Evolutionary conservation across 2,329 filamentous ascomycete species (phyloP).

Genomic region (Colletotrichum sp.): DNA sequence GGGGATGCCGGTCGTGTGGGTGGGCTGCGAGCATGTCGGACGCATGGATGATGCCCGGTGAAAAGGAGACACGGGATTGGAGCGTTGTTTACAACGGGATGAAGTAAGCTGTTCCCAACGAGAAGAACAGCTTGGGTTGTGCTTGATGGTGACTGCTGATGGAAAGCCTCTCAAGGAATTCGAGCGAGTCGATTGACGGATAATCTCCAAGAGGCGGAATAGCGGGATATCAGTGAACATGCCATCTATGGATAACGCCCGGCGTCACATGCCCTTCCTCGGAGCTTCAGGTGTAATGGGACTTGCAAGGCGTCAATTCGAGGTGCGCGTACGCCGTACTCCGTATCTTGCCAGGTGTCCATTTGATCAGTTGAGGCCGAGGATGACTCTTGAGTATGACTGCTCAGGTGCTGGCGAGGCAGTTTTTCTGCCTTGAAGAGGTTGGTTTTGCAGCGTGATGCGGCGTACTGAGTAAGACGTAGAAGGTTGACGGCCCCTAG

Average conservation of each 20-base stretch:
- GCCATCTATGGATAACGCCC: background rate
- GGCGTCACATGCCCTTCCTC: background rate
- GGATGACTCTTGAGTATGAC: background rate
- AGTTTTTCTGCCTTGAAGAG: background rate
- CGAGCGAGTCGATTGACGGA: slow-evolving; percentile 9
- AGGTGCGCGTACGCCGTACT: background rate
- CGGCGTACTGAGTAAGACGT: background rate
- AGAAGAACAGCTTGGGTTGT: background rate
- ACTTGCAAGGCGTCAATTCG: background rate
- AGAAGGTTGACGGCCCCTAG: background rate
- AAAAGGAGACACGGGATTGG: background rate
- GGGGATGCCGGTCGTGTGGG: slow-evolving; percentile 6
- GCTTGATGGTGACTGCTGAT: background rate
- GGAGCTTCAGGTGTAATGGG: background rate
- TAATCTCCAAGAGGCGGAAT: slow-evolving; percentile 2
- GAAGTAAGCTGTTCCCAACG: background rate
- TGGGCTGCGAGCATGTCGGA: background rate
- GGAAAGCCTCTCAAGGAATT: background rate
- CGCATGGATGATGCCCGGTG: slow-evolving; percentile 7
- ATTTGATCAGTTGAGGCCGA: background rate
- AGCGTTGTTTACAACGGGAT: background rate
- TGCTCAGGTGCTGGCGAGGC: background rate
- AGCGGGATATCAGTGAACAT: background rate
- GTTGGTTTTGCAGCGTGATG: background rate
- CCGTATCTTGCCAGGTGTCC: background rate